Base-by-base conservation (phyloP, 2,329 filamentous ascomycete genomes). In the Paecilomyces sp. region DNA sequence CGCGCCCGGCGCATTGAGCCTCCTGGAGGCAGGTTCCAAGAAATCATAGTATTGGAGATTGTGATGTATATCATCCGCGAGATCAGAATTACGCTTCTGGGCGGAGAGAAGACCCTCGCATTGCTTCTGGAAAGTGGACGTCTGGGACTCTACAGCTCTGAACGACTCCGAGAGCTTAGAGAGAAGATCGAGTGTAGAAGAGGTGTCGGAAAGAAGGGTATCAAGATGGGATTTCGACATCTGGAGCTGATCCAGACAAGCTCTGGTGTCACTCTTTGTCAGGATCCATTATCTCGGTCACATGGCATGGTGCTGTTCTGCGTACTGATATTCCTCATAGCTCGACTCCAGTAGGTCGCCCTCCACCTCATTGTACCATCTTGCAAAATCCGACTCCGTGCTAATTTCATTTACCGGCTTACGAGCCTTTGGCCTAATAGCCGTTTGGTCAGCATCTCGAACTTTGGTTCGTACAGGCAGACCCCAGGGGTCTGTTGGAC, bases 11-110 rank as follows among this genome's bases (percentile, higher is more conserved):
- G 92, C 92, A 78, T 97, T 97, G 60, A 99, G 84, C 13, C 92
- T 85, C 58, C 92, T 85, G 0, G 92, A 96, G 61, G 93, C 92
- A 54, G 88, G 92, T 64, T 99, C 94, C 5, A 99, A 83, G 70
- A 96, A 97, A 22, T 89, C 86, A 74, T 99, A 99, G 75, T 96
- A 97, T 70, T 92, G 88, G n/a, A 97, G 80, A 67, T 97, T 95
- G 25, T 90, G 89, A 28, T 90, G 88, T 59, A 99, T 88, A 60
- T 92, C 88, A 65, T 95, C 86, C 2, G 92, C 91, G 51, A 99
- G 82, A 64, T 83, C 84, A 62, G 90, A 87, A 50, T 97, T 82
- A 25, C 90, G 86, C 67, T 83, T 85, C 76, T 97, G 92, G 67
- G 96, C 92, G 1, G 84, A 81, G 31, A 97, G 79, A 2, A 99